Evolutionary conservation across 768 basidiomycete genomes (phyloP).

Genomic region (Sistotremastrum niveocremeum): DNA sequence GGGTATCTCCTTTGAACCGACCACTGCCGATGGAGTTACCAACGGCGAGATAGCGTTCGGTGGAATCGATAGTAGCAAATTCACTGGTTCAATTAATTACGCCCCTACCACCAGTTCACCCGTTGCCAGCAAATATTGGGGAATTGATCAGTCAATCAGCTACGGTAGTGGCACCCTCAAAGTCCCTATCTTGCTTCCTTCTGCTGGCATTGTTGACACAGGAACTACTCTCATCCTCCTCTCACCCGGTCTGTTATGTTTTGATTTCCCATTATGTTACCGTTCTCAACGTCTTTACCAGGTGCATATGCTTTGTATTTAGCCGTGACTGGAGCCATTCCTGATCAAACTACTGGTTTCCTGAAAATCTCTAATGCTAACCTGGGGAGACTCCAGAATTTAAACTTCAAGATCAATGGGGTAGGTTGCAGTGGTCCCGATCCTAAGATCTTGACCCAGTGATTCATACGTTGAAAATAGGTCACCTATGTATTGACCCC

Average conservation of each 20-base stretch:
- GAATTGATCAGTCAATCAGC: conserved; percentile 18
- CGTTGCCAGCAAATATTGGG: conserved; percentile 22
- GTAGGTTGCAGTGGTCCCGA: too few species aligned
- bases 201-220: conserved; percentile 21
- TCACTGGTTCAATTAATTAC: conserved; percentile 29
- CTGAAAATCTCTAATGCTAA: conserved; percentile 37
- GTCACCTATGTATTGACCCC: conserved; percentile 14
- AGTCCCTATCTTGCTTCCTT: conserved; percentile 11
- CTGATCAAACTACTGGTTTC: conserved; percentile 42
- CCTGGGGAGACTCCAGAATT: conserved; percentile 32
- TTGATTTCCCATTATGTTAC: too few species aligned
- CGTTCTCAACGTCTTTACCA: conserved; percentile 1
- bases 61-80: conserved; percentile 21
- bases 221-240: conserved; percentile 17
- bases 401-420: conserved; percentile 39
- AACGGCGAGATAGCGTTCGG: conserved; percentile 18
- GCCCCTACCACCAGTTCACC: conserved; percentile 16
- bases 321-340: conserved; percentile 35
- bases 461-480: too few species aligned
- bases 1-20: conserved; percentile 20
- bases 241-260: conserved; percentile 29
- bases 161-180: conserved; percentile 20
- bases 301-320: conserved; percentile 44
- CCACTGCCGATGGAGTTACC: conserved; percentile 8
- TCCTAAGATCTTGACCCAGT: conserved; percentile 1